Conservation (phyloP, 2,329 filamentous ascomycete species). For the Microsporum ferrugineum region DNA sequence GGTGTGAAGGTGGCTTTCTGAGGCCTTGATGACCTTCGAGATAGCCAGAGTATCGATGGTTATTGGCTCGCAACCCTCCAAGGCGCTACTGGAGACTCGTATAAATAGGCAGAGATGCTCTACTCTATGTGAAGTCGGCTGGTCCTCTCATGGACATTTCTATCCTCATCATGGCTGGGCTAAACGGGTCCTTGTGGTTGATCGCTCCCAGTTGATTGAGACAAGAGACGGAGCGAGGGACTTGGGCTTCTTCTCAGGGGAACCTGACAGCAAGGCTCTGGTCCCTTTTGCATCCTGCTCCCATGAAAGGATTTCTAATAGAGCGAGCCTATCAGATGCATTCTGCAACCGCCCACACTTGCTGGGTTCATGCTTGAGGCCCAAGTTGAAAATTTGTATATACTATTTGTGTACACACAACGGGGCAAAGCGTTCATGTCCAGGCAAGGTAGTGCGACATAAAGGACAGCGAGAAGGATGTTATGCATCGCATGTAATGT, state of each 20-base stretch:
- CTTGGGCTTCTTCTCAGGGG: not conserved
- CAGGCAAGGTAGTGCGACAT: not conserved
- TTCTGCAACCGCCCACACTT: conserved; percentile 6
- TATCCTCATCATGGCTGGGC: not conserved
- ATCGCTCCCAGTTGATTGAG: no score
- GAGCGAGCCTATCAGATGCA: conserved; percentile 1
- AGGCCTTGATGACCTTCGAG: not conserved
- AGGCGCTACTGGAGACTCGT: not conserved
- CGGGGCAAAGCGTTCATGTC: not conserved
- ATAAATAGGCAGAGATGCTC: not conserved
- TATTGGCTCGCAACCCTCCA: not conserved
- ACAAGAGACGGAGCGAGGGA: not conserved
- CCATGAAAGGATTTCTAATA: not conserved
- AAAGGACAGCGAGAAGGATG: not conserved
- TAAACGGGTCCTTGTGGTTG: not conserved
- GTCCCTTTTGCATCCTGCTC: not conserved
- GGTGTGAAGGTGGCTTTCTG: not conserved
- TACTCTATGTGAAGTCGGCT: no score
- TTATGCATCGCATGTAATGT: not conserved
- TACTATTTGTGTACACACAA: not conserved
- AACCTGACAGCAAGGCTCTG: not conserved
- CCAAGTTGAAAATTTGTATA: no score
- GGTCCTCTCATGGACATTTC: not conserved
- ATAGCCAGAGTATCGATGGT: not conserved
- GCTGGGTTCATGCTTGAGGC: not conserved